These are phyloP conservation scores for Oidiodendron maius DNA, from an alignment of 495 filamentous ascomycete genomes.

Conservation along the genomic window DNA sequence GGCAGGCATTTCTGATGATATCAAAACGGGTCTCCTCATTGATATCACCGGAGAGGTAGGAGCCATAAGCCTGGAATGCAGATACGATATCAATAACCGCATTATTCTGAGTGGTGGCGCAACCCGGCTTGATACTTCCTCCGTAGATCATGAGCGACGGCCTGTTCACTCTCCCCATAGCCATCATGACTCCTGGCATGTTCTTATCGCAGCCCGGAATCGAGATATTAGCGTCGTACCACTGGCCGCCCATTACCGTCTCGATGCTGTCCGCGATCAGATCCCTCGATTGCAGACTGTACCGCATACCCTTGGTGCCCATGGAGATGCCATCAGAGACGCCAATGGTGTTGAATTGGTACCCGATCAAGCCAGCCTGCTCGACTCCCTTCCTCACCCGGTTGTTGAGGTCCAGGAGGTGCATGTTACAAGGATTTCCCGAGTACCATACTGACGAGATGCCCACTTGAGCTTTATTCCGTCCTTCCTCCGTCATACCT, in stretches of 20 bases:
- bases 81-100: conserved; percentile 89
- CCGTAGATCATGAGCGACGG: conserved; percentile 97
- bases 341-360: conserved; percentile 97
- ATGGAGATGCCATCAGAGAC: conserved; percentile 84
- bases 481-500: conserved; percentile 73
- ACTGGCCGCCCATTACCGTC: conserved; percentile 97
- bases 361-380: conserved; percentile 69
- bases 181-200: conserved; percentile 97
- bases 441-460: conserved; percentile 89
- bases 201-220: conserved; percentile 99
- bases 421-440: conserved; percentile 99
- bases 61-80: conserved; percentile 96
- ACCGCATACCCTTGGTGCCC: conserved; percentile 87
- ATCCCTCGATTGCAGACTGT: conserved; percentile 87
- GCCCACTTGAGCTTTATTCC: conserved; percentile 92
- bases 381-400: conserved; percentile 80
- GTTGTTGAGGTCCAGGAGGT: conserved; percentile 81
- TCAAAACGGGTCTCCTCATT: conserved; percentile 86
- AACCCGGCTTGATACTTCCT: conserved; percentile 89
- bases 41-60: conserved; percentile 88
- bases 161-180: conserved; percentile 92
- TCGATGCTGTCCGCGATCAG: conserved; percentile 97
- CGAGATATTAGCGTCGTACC: conserved; percentile 98
- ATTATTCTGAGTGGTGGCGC: conserved; percentile 62
- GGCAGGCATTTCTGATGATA: conserved; percentile 92